Conservation (phyloP, 2,329 filamentous ascomycete species). For the Cladorrhinum sp. region DNA sequence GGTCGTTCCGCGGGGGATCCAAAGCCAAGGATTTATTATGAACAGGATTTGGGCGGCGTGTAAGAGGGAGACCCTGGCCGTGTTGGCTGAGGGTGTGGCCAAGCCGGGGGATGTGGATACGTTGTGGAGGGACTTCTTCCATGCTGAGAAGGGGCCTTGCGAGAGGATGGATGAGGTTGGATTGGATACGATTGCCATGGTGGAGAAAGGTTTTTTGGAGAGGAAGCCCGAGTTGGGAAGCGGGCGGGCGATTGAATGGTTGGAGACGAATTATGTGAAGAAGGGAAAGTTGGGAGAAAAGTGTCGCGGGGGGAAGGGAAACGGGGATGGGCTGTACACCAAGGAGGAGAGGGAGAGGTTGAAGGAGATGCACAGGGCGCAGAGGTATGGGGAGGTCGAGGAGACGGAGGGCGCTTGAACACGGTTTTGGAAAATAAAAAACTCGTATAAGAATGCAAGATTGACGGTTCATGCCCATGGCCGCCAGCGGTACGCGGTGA, state of each 20-base stretch:
- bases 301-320: constrained; percentile 28
- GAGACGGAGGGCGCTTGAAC: constrained; percentile 27
- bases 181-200: constrained; percentile 32
- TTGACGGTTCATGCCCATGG: no score
- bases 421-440: background rate
- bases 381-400: constrained; percentile 21
- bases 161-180: constrained; percentile 35
- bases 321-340: constrained; percentile 30
- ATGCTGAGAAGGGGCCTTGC: constrained; percentile 32
- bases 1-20: constrained; percentile 27
- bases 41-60: constrained; percentile 37
- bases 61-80: constrained; percentile 34
- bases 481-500: no score
- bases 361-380: constrained; percentile 22
- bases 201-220: constrained; percentile 29
- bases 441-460: no score
- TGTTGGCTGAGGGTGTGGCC: constrained; percentile 33
- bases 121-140: constrained; percentile 32
- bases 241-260: constrained; percentile 23
- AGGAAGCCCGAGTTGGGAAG: constrained; percentile 17
- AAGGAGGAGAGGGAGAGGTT: constrained; percentile 26
- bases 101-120: constrained; percentile 33
- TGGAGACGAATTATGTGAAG: constrained; percentile 30
- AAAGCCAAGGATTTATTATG: constrained; percentile 35
- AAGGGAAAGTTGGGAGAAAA: constrained; percentile 32